These are phyloP conservation scores for Apiotrichum gamsii DNA, from an alignment of 1,284 basidiomycete genomes.

Conservation along the genomic window DNA sequence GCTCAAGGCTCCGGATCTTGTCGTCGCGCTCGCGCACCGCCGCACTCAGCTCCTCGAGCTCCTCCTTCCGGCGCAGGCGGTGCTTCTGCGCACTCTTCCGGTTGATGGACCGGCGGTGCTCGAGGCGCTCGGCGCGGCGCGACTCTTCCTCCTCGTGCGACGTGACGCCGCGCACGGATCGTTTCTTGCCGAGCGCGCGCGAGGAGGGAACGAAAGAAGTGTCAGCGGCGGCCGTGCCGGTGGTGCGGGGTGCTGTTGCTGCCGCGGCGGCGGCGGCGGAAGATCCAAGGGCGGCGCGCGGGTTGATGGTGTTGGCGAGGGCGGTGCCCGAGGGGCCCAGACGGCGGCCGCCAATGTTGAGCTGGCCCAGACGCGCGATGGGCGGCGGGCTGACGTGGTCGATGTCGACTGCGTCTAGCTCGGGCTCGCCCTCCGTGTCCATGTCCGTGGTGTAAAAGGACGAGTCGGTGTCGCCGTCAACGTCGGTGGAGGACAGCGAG, in stretches of 20 bases:
- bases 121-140: conserved; percentile 10
- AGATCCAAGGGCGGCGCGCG: too few species aligned
- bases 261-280: too few species aligned
- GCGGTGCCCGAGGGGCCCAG: background rate
- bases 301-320: conserved; percentile 16
- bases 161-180: background rate
- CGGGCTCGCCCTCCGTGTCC: conserved; percentile 9
- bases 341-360: background rate
- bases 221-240: too few species aligned
- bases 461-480: conserved; percentile 5
- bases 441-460: conserved; percentile 8
- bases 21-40: conserved; percentile 13
- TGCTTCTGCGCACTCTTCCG: conserved; percentile 21
- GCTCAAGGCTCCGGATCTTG: conserved; percentile 10
- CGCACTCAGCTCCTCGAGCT: conserved; percentile 12
- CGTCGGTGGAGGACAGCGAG: conserved; percentile 8
- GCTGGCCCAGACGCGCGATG: background rate
- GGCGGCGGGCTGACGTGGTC: background rate
- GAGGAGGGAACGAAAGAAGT: too few species aligned
- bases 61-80: conserved; percentile 20
- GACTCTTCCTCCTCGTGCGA: conserved; percentile 8
- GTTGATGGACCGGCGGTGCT: conserved; percentile 22
- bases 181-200: background rate
- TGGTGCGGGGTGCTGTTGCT: too few species aligned
- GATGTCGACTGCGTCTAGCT: conserved; percentile 11